phyloP scores from a whole-genome alignment of 176 grass and related monocot species.

The Secale cereale region DNA sequence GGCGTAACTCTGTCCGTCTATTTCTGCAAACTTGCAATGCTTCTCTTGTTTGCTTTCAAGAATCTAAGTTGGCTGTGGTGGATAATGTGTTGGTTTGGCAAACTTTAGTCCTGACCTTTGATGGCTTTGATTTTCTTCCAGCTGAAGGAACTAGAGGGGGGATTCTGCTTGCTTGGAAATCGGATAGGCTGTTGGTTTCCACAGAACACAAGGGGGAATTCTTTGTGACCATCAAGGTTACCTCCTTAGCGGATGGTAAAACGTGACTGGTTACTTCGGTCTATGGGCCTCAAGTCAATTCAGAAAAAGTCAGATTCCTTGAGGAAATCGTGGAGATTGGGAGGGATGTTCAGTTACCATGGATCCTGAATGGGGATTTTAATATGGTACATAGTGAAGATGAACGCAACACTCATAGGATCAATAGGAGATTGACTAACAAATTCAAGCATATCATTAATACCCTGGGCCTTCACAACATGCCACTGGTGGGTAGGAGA shows the following conservation, averaged over 20 bases:
- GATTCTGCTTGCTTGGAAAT: not conserved
- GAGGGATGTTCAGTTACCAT: not conserved
- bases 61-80: not conserved
- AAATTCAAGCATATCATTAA: not conserved
- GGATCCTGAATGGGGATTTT: not conserved
- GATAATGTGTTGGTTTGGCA: not conserved
- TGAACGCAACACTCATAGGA: not conserved
- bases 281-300: not conserved
- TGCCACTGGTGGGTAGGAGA: not conserved
- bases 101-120: not conserved
- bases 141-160: not conserved
- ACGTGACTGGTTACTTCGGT: not conserved
- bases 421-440: not conserved
- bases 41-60: not conserved
- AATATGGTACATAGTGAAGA: not conserved
- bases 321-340: not conserved
- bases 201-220: not conserved
- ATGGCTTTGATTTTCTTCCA: not conserved
- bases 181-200: not conserved
- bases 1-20: not conserved
- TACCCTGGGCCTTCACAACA: not conserved
- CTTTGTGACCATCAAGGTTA: not conserved
- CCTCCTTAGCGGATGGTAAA: not conserved
- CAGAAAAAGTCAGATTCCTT: not conserved
- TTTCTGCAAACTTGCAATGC: not conserved